Conservation (phyloP, 345 rosid species). For the Acer negundo region DNA sequence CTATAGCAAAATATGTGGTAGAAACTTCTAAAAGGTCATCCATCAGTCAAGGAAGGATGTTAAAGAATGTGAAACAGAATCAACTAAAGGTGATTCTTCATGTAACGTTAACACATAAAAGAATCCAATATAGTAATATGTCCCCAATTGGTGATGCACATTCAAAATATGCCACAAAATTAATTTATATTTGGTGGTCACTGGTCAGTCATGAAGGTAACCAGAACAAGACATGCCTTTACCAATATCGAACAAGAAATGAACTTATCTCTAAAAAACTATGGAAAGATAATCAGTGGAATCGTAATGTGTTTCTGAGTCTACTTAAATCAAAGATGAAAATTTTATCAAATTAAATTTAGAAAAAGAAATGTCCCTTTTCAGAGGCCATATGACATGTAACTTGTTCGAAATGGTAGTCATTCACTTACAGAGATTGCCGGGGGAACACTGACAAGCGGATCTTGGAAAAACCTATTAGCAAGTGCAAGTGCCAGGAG, state of each 20-base stretch:
- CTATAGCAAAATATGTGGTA: not conserved
- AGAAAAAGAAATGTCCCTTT: not conserved
- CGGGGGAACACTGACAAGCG: constrained; percentile 87
- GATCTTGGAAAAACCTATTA: constrained; percentile 88
- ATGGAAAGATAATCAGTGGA: not conserved
- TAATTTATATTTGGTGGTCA: not conserved
- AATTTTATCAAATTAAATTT: not conserved
- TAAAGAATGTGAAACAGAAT: not conserved
- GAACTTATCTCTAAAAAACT: not conserved
- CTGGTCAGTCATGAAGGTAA: not conserved
- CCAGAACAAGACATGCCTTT: not conserved
- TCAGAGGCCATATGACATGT: not conserved
- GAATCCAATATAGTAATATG: not conserved
- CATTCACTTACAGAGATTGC: constrained; percentile 76
- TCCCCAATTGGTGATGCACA: not conserved
- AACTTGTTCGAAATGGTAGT: not conserved
- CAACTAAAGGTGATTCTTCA: not conserved
- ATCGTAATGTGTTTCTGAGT: not conserved
- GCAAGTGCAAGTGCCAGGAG: constrained; percentile 93
- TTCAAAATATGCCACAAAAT: not conserved
- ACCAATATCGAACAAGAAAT: not conserved
- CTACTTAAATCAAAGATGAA: not conserved
- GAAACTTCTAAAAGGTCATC: not conserved
- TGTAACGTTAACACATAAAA: no score
- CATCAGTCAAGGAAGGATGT: not conserved